Evolutionary conservation across 169 alveolate species (phyloP).

Genomic region (Cryptosporidium tyzzeri): DNA sequence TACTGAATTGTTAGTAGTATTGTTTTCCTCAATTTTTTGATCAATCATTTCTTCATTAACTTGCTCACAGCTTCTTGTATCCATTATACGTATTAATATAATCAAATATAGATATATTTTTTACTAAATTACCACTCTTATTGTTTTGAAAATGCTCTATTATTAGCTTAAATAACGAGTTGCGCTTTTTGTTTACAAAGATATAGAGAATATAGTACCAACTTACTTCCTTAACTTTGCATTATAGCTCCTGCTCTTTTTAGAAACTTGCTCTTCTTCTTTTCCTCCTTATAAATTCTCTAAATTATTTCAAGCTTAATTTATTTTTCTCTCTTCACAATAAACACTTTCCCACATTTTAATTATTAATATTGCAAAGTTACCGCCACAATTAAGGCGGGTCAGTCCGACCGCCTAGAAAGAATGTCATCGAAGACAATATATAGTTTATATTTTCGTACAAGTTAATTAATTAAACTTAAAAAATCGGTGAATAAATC

Average conservation of each 20-base stretch:
- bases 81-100: not conserved
- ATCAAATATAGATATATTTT: not conserved
- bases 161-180: no score
- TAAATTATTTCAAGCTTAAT: not conserved
- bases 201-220: no score
- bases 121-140: not conserved
- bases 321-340: not conserved
- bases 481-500: not conserved
- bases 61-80: not conserved
- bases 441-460: not conserved
- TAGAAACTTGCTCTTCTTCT: not conserved
- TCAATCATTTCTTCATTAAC: not conserved
- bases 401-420: not conserved
- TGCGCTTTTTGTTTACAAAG: not conserved
- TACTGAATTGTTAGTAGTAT: not conserved
- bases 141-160: not conserved
- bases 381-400: constrained; percentile 3
- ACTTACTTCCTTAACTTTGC: not conserved
- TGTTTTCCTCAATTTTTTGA: not conserved
- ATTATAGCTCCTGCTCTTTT: not conserved
- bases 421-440: not conserved
- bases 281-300: not conserved
- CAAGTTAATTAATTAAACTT: not conserved
- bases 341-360: not conserved
- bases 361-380: not conserved